Evolutionary conservation across 2,329 filamentous ascomycete species (phyloP).

Genomic region (Ophiocordyceps robertsii): DNA sequence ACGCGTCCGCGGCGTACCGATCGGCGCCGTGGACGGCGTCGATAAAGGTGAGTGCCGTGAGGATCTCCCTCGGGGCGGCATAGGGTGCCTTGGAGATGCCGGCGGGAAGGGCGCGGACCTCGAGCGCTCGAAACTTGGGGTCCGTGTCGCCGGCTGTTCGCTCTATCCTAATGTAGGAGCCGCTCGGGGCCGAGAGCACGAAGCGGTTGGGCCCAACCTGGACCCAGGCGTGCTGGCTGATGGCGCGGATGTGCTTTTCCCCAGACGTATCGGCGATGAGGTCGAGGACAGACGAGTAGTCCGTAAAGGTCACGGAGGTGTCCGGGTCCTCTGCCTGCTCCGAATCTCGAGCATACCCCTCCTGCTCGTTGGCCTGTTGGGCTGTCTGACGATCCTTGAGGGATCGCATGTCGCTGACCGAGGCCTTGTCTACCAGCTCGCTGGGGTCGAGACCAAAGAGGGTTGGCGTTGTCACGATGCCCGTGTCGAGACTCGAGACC

Average conservation of each 20-base stretch:
- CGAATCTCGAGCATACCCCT: not conserved
- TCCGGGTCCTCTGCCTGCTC: slow-evolving; percentile 5
- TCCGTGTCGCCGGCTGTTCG: slow-evolving; percentile 12
- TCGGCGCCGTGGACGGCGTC: slow-evolving; percentile 78
- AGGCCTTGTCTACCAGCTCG: slow-evolving; percentile 57
- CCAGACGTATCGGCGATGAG: slow-evolving; percentile 69
- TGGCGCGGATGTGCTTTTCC: slow-evolving; percentile 62
- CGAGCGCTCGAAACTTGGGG: slow-evolving; percentile 28
- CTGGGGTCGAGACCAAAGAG: slow-evolving; percentile 83
- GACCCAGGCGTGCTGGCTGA: slow-evolving; percentile 76
- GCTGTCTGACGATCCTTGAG: slow-evolving; percentile 34
- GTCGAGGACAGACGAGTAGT: slow-evolving; percentile 87
- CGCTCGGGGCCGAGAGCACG: slow-evolving; percentile 52
- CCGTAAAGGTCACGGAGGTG: slow-evolving; percentile 60
- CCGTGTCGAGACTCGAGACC: slow-evolving; percentile 72
- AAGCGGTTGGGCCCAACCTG: slow-evolving; percentile 57
- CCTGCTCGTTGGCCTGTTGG: slow-evolving; percentile 18
- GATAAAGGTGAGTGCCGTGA: slow-evolving; percentile 49
- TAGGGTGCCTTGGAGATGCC: slow-evolving; percentile 42
- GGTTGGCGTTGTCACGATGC: slow-evolving; percentile 82
- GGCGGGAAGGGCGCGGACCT: slow-evolving; percentile 32
- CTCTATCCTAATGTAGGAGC: slow-evolving; percentile 46
- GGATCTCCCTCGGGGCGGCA: slow-evolving; percentile 55
- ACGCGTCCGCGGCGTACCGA: slow-evolving; percentile 57
- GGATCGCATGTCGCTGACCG: slow-evolving; percentile 45